Percentiles rank a stretch among this genome's conserved stretches.
Conservation (phyloP, 495 filamentous ascomycete species). For the Clavariopsis aquatica region DNA sequence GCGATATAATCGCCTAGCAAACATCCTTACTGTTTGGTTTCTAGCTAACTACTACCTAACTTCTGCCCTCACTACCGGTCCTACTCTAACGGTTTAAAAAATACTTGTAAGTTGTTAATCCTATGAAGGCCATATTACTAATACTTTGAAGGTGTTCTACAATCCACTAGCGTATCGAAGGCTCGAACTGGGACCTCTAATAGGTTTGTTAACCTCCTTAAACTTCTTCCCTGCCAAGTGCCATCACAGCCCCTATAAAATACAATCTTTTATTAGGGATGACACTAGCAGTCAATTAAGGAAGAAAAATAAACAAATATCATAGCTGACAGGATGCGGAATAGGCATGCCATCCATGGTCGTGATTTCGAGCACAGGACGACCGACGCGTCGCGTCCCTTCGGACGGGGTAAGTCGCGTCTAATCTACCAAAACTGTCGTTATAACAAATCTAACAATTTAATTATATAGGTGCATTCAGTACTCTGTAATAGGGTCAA, state of each 20-base stretch:
- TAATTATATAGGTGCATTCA: slow-evolving; percentile 22
- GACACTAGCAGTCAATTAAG: neutral
- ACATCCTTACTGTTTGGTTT: too few relatives aligned
- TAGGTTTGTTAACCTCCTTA: neutral
- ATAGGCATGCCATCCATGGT: slow-evolving; percentile 25
- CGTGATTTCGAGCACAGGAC: slow-evolving; percentile 11
- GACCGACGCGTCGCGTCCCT: slow-evolving; percentile 7
- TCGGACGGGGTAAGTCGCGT: slow-evolving; percentile 21
- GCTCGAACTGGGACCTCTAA: neutral
- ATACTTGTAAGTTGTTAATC: slow-evolving; percentile 7
- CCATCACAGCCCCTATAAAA: neutral
- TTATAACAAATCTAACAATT: slow-evolving; percentile 7
- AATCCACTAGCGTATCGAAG: neutral
- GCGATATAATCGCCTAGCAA: too few relatives aligned
- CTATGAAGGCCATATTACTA: slow-evolving; percentile 1
- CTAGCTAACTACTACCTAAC: neutral
- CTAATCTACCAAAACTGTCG: neutral
- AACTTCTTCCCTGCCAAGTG: neutral
- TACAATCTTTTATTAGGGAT: neutral
- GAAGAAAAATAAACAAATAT: neutral
- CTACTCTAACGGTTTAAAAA: neutral
- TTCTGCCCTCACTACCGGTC: neutral
- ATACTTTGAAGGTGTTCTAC: slow-evolving; percentile 4
- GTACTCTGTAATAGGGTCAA: slow-evolving; percentile 28
- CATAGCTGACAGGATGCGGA: slow-evolving; percentile 18